Conservation (phyloP, 169 alveolate species). For the Toxoplasma gondii region DNA sequence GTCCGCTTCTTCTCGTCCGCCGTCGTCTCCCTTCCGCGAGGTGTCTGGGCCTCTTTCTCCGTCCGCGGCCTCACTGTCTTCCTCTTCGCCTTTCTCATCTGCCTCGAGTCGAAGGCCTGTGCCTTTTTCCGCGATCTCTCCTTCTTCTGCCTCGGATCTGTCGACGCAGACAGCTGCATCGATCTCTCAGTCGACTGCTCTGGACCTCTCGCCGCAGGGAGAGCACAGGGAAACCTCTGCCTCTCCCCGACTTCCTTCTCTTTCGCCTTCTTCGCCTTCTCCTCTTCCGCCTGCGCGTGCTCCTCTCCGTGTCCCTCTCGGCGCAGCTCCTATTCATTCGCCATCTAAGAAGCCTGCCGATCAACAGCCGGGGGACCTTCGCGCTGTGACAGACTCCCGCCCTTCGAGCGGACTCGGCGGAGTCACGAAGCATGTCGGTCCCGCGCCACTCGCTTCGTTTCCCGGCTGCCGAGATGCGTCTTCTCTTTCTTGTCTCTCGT, state of each 20-base stretch:
- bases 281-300: background rate
- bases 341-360: background rate
- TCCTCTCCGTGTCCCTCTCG: background rate
- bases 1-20: background rate
- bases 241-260: too few species aligned
- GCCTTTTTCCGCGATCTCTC: background rate
- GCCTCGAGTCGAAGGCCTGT: background rate
- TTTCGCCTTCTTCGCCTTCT: background rate
- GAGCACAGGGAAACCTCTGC: too few species aligned
- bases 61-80: background rate
- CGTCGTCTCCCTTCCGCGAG: background rate
- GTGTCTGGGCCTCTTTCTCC: background rate
- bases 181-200: too few species aligned
- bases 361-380: too few species aligned
- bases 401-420: too few species aligned
- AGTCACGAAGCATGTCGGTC: too few species aligned
- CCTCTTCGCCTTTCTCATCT: background rate
- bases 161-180: too few species aligned
- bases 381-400: too few species aligned
- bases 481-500: too few species aligned
- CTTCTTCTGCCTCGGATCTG: background rate
- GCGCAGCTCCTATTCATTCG: background rate
- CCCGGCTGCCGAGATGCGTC: too few species aligned
- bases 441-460: too few species aligned
- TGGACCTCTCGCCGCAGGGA: too few species aligned